Conservation (phyloP, 2,329 filamentous ascomycete genomes). For the Triangularia verruculosa region DNA sequence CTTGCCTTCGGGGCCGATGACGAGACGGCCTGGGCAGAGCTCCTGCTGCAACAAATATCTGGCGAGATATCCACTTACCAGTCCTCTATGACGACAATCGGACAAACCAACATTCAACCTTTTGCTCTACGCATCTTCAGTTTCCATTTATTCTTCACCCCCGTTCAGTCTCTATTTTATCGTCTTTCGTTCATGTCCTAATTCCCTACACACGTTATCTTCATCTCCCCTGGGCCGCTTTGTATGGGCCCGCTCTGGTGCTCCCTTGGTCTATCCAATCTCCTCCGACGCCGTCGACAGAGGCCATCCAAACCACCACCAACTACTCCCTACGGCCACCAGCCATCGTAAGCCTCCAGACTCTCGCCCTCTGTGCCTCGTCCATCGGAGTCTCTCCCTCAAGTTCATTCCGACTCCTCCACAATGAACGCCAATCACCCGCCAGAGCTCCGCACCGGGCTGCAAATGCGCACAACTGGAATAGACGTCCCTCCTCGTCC, state of each 20-base stretch:
- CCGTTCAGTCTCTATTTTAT: background rate
- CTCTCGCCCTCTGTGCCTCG: background rate
- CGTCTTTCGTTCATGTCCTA: constrained; percentile 7
- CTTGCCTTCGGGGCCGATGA: background rate
- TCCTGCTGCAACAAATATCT: no score
- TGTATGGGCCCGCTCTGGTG: constrained; percentile 6
- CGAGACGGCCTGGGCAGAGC: background rate
- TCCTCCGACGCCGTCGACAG: background rate
- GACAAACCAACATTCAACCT: background rate
- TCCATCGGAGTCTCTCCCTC: background rate
- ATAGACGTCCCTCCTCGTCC: background rate
- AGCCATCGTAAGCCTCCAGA: background rate
- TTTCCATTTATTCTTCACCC: background rate
- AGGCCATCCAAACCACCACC: background rate
- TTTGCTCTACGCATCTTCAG: background rate
- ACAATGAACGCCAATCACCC: constrained; percentile 15
- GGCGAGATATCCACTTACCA: background rate
- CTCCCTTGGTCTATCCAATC: background rate
- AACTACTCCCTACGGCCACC: background rate
- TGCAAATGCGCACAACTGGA: background rate
- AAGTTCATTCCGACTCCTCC: background rate
- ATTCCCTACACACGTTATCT: background rate
- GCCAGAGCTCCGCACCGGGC: constrained; percentile 1
- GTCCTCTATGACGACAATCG: background rate
- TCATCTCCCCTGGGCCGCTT: constrained; percentile 1